Conservation (phyloP, 257 asterid species). For the Oldenlandia corymbosa region DNA sequence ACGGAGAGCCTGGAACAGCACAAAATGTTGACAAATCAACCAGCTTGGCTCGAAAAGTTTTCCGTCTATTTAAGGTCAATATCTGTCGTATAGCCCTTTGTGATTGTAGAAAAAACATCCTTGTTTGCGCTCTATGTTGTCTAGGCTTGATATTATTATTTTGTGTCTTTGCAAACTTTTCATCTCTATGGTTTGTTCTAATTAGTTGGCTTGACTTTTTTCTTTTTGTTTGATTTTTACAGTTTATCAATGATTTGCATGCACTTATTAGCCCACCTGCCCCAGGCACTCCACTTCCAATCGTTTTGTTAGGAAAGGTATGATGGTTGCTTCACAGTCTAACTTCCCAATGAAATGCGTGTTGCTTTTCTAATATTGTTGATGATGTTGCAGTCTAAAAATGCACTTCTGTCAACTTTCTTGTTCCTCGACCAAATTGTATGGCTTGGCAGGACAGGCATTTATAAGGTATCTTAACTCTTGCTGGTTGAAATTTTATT, state of each 20-base stretch:
- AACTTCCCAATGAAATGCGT: slow-evolving; percentile 10
- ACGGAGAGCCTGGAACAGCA: slow-evolving; percentile 89
- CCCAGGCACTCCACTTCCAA: slow-evolving; percentile 86
- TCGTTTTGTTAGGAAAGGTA: slow-evolving; percentile 87
- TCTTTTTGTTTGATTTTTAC: slow-evolving; percentile 15
- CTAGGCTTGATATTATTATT: not conserved
- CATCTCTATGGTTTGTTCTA: not conserved
- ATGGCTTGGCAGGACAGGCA: slow-evolving; percentile 93
- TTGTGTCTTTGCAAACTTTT: not conserved
- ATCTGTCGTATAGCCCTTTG: not conserved
- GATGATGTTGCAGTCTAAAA: slow-evolving; percentile 63
- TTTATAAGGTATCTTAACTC: slow-evolving; percentile 57
- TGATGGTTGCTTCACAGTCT: not conserved
- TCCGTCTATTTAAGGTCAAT: slow-evolving; percentile 88
- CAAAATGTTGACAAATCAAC: slow-evolving; percentile 90
- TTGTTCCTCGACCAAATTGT: slow-evolving; percentile 89
- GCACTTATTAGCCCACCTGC: slow-evolving; percentile 77
- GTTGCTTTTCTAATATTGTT: slow-evolving; percentile 5
- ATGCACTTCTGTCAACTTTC: slow-evolving; percentile 83
- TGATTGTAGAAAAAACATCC: not conserved
- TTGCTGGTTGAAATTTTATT: slow-evolving; percentile 3
- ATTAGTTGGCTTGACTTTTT: slow-evolving; percentile 2
- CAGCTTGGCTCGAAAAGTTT: slow-evolving; percentile 93
- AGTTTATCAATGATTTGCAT: slow-evolving; percentile 93
- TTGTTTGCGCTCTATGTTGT: not conserved